Percentiles rank a stretch among this genome's conserved stretches.
phyloP scores from a whole-genome alignment of 2,329 filamentous ascomycete genomes.

The Periconia sp. region DNA sequence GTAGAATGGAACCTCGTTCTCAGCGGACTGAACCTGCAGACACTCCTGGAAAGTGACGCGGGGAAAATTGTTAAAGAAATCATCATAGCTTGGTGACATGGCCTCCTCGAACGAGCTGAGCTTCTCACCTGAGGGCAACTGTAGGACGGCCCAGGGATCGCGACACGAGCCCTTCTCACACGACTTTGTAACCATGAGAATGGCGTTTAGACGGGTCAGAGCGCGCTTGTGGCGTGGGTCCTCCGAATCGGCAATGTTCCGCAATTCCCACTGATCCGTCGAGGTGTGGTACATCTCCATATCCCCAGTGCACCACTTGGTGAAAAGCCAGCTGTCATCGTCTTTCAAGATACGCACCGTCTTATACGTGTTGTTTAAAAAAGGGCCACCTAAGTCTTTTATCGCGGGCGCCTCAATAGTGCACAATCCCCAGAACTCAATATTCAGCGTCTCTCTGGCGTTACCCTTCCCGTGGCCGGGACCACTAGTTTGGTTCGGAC shows the following conservation, averaged over 20 bases:
- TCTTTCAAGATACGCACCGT: slow-evolving; percentile 55
- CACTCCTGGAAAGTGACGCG: background rate
- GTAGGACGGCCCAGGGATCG: background rate
- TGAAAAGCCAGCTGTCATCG: slow-evolving; percentile 64
- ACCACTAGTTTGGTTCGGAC: background rate
- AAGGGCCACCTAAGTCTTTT: background rate
- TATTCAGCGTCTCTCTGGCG: slow-evolving; percentile 35
- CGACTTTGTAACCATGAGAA: background rate
- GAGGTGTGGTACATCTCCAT: slow-evolving; percentile 63
- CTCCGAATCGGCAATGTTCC: background rate
- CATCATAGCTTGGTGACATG: background rate
- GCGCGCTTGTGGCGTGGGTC: background rate
- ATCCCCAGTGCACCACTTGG: slow-evolving; percentile 69
- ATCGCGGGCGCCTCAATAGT: slow-evolving; percentile 13
- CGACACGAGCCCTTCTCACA: background rate
- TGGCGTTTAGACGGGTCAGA: background rate
- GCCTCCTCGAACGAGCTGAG: background rate
- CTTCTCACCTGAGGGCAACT: background rate
- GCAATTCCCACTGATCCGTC: background rate
- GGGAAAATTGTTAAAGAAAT: background rate
- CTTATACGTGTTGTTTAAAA: slow-evolving; percentile 62
- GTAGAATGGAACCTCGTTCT: background rate
- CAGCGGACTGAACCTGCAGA: background rate
- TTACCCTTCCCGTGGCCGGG: background rate
- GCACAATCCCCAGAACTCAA: slow-evolving; percentile 43